Evolutionary conservation across 2,329 filamentous ascomycete genomes (phyloP).

Genomic region (Neodidymelliopsis sp.): DNA sequence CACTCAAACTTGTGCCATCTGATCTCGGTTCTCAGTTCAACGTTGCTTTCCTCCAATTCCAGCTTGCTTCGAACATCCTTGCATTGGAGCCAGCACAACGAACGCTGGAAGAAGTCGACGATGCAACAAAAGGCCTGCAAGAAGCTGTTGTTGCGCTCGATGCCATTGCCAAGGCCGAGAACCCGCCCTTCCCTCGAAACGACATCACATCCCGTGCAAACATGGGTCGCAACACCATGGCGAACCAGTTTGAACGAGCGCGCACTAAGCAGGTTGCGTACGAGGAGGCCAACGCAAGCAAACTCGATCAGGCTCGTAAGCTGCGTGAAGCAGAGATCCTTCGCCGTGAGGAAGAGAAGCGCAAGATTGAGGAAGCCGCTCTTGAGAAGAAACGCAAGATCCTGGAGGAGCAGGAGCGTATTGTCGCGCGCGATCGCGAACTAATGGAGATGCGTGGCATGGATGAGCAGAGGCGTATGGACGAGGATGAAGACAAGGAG

Average conservation of each 20-base stretch:
- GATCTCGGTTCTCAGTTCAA: conserved; percentile 96
- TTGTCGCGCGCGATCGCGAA: conserved; percentile 75
- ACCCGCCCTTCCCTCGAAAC: conserved; percentile 85
- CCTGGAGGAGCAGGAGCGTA: conserved; percentile 82
- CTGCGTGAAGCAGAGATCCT: conserved; percentile 81
- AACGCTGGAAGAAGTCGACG: conserved; percentile 79
- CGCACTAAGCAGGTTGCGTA: conserved; percentile 87
- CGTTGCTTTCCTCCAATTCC: conserved; percentile 95
- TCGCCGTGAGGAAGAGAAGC: conserved; percentile 78
- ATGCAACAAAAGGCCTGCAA: conserved; percentile 81
- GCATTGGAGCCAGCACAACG: conserved; percentile 77
- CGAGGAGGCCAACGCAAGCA: conserved; percentile 90
- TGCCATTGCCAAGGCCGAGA: conserved; percentile 66
- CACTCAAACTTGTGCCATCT: conserved; percentile 78
- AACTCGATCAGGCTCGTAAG: conserved; percentile 80
- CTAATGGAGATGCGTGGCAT: conserved; percentile 75
- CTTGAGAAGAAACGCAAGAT: conserved; percentile 80
- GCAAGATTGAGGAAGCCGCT: conserved; percentile 72
- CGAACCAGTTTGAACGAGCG: conserved; percentile 86
- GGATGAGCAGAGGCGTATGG: conserved; percentile 71
- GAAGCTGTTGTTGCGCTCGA: conserved; percentile 78
- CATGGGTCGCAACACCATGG: conserved; percentile 96
- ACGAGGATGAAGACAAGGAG: conserved; percentile 74
- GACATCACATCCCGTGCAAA: conserved; percentile 94
- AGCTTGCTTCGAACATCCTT: conserved; percentile 84